Evolutionary conservation across 164 flowering plant genomes (phyloP).

Genomic region (Saururus chinensis): DNA sequence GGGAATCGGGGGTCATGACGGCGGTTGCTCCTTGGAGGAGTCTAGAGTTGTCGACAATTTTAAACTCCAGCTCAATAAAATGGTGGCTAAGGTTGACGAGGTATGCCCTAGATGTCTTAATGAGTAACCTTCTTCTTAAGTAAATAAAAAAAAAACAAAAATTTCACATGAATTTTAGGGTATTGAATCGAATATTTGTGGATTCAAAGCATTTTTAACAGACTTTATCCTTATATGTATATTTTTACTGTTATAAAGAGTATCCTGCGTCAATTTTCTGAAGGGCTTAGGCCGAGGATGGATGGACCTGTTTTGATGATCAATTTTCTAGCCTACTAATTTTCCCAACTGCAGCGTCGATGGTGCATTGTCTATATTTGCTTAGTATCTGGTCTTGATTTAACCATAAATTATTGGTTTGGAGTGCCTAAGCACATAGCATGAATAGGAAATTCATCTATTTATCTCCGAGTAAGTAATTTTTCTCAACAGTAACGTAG

Average conservation of each 20-base stretch:
- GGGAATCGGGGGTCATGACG: neutral
- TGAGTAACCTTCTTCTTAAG: too few relatives aligned
- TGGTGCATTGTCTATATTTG: neutral
- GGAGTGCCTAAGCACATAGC: neutral
- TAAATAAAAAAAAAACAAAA: too few relatives aligned
- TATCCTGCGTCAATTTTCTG: neutral
- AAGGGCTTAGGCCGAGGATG: neutral
- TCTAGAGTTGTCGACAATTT: constrained; percentile 21
- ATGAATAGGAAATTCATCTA: neutral
- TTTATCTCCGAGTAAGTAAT: neutral
- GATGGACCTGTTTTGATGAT: neutral
- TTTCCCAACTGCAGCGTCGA: too few relatives aligned
- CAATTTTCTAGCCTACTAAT: neutral
- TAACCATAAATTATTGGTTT: too few relatives aligned
- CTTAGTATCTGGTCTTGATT: too few relatives aligned
- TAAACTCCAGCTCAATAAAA: constrained; percentile 28
- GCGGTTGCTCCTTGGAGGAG: constrained; percentile 1
- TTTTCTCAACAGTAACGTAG: neutral
- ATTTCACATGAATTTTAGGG: too few relatives aligned
- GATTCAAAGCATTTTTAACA: too few relatives aligned
- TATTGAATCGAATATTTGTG: neutral
- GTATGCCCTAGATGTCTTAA: constrained; percentile 13
- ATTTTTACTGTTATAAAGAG: neutral
- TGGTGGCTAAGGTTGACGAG: constrained; percentile 34
- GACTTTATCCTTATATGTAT: too few relatives aligned